phyloP scores from a whole-genome alignment of 805 yeast genomes.

The Wickerhamiella siamensis region DNA sequence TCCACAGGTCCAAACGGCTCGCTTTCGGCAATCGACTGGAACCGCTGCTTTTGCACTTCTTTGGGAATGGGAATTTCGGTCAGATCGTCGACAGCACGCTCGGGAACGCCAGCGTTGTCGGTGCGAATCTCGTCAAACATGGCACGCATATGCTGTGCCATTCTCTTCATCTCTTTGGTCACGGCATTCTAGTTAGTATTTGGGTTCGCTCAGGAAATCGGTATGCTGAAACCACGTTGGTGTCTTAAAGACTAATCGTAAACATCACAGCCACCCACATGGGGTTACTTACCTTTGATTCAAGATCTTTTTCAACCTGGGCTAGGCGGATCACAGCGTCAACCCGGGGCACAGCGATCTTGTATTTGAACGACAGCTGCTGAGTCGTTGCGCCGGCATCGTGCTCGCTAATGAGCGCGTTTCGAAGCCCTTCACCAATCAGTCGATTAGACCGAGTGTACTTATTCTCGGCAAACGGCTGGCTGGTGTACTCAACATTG shows the following conservation, averaged over 20 bases:
- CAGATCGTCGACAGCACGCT: conserved; percentile 47
- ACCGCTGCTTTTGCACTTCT: conserved; percentile 66
- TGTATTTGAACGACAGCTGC: conserved; percentile 62
- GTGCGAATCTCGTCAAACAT: conserved; percentile 54
- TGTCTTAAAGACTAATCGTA: conserved; percentile 76
- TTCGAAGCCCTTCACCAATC: conserved; percentile 45
- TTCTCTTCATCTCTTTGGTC: conserved; percentile 40
- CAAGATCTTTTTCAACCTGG: conserved; percentile 50
- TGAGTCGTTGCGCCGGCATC: conserved; percentile 44
- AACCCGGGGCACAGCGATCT: conserved; percentile 69
- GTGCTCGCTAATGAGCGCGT: conserved; percentile 43
- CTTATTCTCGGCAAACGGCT: conserved; percentile 72
- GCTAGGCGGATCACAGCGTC: conserved; percentile 72
- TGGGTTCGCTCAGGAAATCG: conserved; percentile 11
- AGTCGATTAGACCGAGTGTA: conserved; percentile 53
- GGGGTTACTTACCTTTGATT: conserved; percentile 35
- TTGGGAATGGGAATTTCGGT: conserved; percentile 90
- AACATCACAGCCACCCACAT: conserved; percentile 32
- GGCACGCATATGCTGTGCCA: conserved; percentile 49
- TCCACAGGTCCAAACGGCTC: conserved; percentile 94
- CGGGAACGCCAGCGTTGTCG: conserved; percentile 19
- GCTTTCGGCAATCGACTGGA: conserved; percentile 80
- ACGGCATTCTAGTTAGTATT: conserved; percentile 30
- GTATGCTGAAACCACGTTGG: conserved; percentile 33
- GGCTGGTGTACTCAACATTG: conserved; percentile 20